Base-by-base conservation (phyloP, 176 grass and related monocot genomes). In the Aegilops tauschii region DNA sequence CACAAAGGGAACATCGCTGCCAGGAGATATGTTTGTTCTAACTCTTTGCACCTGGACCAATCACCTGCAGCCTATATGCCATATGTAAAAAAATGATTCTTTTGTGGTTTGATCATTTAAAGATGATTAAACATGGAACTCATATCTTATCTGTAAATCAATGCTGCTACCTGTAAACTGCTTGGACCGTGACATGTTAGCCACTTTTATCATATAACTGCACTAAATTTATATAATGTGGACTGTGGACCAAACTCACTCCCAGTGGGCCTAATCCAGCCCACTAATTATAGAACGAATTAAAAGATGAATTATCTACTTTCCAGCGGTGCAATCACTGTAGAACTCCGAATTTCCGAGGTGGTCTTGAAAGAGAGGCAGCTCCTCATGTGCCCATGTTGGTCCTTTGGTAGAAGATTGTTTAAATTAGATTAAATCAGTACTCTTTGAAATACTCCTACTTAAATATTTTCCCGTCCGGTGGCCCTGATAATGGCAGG, bases 401-500 rank as follows among this genome's bases (percentile, higher is more conserved):
- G 36, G 42, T n/a, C 36, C 20, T 0, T 30, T 79, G 54, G 23
- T 65, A 65, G 31, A 86, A 42, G 23, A n/a, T 16, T 7, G n/a
- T 66, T 80, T 34, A 73, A 14, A 65, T 74, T 16, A 47, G 12
- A 58, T 80, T 44, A 73, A 14, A 74, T 75, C 11, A 49, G 18
- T 80, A 1, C 9, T 42, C n/a, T 1, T 80, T 4, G 58, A 66
- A 66, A 83, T 27, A n/a, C n/a, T n/a, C n/a, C n/a, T 42, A 12
- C 1, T 62, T 30, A 52, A 61, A 85, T 9, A 56, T 67, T 63
- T 58, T 18, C 16, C 17, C 1, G 17, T 14, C 6, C 12, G 52
- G 30, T 71, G 72, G 40, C 39, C 82, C 27, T 88, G 81, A 52
- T 84, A 37, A 56, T 73, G 3, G 25, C 82, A 98, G 93, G 96